Conservation (phyloP, 2,329 filamentous ascomycete species). For the Alternaria tenuissima region DNA sequence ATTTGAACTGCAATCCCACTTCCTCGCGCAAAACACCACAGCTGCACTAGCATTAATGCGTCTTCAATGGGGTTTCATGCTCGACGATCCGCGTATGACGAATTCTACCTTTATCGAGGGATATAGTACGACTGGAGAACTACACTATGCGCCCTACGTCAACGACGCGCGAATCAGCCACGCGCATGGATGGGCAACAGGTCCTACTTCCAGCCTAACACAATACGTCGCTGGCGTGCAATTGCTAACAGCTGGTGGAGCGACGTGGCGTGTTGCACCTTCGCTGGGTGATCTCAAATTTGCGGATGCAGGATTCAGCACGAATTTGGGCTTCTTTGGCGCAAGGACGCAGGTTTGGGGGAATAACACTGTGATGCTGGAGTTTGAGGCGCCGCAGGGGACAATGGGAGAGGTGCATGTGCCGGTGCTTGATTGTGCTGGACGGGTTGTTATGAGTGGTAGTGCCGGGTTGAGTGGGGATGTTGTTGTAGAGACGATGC, state of each 20-base stretch:
- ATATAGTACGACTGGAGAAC: constrained; percentile 55
- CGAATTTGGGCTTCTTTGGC: constrained; percentile 48
- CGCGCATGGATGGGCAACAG: constrained; percentile 62
- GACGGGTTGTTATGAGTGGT: constrained; percentile 30
- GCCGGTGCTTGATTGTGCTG: constrained; percentile 30
- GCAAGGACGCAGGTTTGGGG: constrained; percentile 35
- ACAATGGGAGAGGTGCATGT: constrained; percentile 42
- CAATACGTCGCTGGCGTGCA: constrained; percentile 55
- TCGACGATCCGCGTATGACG: constrained; percentile 63
- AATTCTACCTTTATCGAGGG: constrained; percentile 63
- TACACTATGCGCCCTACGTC: constrained; percentile 60
- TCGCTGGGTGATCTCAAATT: constrained; percentile 46
- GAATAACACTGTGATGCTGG: constrained; percentile 27
- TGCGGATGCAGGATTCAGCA: constrained; percentile 52
- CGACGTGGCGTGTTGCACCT: constrained; percentile 50
- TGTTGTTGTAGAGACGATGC: constrained; percentile 24
- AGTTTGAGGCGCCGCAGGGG: constrained; percentile 42
- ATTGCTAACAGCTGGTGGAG: constrained; percentile 48
- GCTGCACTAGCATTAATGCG: constrained; percentile 56
- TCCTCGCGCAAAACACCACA: constrained; percentile 51
- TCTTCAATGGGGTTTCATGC: constrained; percentile 64
- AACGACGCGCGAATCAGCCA: constrained; percentile 60
- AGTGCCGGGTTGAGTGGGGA: constrained; percentile 24
- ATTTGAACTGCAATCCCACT: constrained; percentile 58
- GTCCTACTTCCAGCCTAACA: constrained; percentile 56